Evolutionary conservation across 768 basidiomycete species (phyloP), one percentile per base, ranked within the genome.

Genomic region (Serendipita sp.): DNA sequence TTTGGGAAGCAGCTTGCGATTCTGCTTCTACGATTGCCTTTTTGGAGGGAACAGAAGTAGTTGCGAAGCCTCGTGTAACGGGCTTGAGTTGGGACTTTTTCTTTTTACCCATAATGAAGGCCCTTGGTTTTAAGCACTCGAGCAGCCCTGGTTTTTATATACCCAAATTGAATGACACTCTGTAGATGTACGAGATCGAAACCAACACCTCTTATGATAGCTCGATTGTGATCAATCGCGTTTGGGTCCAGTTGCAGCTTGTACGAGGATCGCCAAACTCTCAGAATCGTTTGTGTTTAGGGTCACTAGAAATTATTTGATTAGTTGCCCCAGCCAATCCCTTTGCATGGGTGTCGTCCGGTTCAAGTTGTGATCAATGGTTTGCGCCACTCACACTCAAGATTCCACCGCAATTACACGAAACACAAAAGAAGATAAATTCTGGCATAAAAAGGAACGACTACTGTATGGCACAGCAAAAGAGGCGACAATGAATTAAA

Each of bases 71-170:
- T 64, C 91, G 83, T 46, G 74, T 80, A 46, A 87, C 77, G 23
- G 86, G 82, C 74, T 88, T 89, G 69, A 87, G 72, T 72, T 89
- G 85, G 3, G 84, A 83, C 76, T 89, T 91, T 80, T 85, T 91
- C 78, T 89, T 90, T 78, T 90, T 91, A 66, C 84, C 78, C 88
- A 89, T 89, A 58, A 36, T 38, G 48, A 41, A 41, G 13, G 41
- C 41, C 23, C 23, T 23, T 23, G 23, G 23, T 23, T 23, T 23
- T 23, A 23, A 23, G 23, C 23, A 23, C 23, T 23, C 23, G 23
- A 23, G 23, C 23, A 23, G 23, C 23, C 23, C 23, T 23, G 23
- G 23, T 23, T 23, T 23, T 23, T 23, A 23, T 23, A 23, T 23
- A 23, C 23, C 23, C 23, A 23, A 23, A 23, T 23, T 23, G 23